Evolutionary conservation across 2,329 filamentous ascomycete species (phyloP).

Genomic region (Ascocoryne sarcoides): DNA sequence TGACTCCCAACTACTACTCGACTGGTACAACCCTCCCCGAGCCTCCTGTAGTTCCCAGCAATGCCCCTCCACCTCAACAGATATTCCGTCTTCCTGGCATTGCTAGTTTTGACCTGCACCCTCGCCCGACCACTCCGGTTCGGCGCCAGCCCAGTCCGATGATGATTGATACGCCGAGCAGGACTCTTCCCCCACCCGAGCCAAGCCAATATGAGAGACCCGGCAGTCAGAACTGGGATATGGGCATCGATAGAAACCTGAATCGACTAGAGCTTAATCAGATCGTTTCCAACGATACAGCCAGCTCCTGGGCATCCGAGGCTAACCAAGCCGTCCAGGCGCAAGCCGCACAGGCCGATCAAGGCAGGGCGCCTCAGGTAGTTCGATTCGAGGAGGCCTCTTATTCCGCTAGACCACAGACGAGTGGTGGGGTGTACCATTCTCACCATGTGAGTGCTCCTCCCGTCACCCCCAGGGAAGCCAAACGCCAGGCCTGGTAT

Average conservation of each 20-base stretch:
- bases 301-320: conserved; percentile 48
- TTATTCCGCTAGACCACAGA: conserved; percentile 28
- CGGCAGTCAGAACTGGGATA: conserved; percentile 49
- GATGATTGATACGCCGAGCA: conserved; percentile 52
- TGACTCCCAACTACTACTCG: conserved; percentile 55
- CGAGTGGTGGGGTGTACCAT: conserved; percentile 35
- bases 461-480: conserved; percentile 46
- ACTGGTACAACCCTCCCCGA: conserved; percentile 19
- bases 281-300: conserved; percentile 44
- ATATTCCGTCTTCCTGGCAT: conserved; percentile 74
- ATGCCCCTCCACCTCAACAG: conserved; percentile 39
- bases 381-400: conserved; percentile 48
- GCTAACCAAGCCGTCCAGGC: conserved; percentile 46
- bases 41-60: conserved; percentile 21
- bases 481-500: conserved; percentile 66
- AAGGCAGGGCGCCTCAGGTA: conserved; percentile 36
- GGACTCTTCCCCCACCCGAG: conserved; percentile 10
- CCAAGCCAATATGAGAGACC: conserved; percentile 38
- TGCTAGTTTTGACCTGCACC: conserved; percentile 78
- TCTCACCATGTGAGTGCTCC: conserved; percentile 55
- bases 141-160: conserved; percentile 65
- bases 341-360: conserved; percentile 45
- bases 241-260: conserved; percentile 55
- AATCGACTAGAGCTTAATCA: conserved; percentile 57
- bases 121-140: conserved; percentile 52